A percentile compares a stretch with the other conserved stretches of the same genome.
These are phyloP conservation scores for Fagopyrum esculentum DNA, from an alignment of 148 eudicot genomes.

Conservation along the genomic window DNA sequence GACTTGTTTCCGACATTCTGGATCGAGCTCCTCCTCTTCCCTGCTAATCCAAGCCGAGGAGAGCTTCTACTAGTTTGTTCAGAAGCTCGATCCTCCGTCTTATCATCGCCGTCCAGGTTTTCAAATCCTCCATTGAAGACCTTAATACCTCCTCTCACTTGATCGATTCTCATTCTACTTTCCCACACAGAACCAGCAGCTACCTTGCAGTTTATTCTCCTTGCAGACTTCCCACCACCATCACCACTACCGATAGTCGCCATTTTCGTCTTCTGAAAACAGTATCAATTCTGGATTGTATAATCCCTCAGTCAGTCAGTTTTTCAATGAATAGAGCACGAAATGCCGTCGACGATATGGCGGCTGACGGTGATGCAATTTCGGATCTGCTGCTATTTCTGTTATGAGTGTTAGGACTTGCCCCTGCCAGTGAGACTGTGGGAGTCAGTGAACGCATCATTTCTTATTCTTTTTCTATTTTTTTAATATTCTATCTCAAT, in stretches of 20 bases:
- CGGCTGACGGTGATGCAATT: constrained; percentile 23
- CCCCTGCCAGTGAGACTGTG: not conserved
- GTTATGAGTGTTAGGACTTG: not conserved
- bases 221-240: constrained; percentile 22
- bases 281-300: constrained; percentile 12
- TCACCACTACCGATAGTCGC: constrained; percentile 17
- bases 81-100: constrained; percentile 2
- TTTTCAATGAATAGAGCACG: constrained; percentile 17
- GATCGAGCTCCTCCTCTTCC: constrained; percentile 39
- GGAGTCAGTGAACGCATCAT: constrained; percentile 5
- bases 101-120: constrained; percentile 22
- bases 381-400: constrained; percentile 14
- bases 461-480: not conserved
- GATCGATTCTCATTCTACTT: constrained; percentile 42
- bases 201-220: constrained; percentile 12
- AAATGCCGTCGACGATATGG: constrained; percentile 34
- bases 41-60: constrained; percentile 15
- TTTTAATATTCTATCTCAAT: not conserved
- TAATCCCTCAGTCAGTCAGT: not conserved
- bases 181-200: constrained; percentile 58
- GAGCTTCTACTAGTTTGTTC: not conserved
- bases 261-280: constrained; percentile 8
- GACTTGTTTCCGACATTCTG: constrained; percentile 29
- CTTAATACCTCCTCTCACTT: constrained; percentile 46
- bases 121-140: constrained; percentile 29